Evolutionary conservation across 768 basidiomycete species (phyloP).

Genomic region (Mycena vulgaris): DNA sequence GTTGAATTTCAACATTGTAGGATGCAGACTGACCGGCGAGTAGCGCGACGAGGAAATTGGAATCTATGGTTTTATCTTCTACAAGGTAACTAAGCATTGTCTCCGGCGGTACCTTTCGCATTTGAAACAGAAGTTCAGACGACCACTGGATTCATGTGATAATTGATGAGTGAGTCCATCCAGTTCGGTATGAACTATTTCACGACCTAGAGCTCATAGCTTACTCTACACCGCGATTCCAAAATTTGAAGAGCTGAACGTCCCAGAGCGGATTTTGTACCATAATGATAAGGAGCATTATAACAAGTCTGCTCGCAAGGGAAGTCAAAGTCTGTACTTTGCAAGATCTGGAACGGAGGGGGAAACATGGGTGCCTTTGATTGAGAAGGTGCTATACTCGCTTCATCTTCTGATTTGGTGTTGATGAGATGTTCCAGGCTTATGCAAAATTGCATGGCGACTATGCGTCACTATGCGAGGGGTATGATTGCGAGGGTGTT

Average conservation of each 20-base stretch:
- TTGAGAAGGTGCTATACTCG: conserved; percentile 71
- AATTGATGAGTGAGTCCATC: conserved; percentile 64
- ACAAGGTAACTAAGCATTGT: conserved; percentile 56
- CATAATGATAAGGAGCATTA: conserved; percentile 66
- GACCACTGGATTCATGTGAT: conserved; percentile 64
- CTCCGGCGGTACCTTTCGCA: too few species aligned
- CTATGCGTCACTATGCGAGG: conserved; percentile 60
- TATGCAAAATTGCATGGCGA: conserved; percentile 46
- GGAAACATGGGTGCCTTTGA: conserved; percentile 71
- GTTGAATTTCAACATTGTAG: conserved; percentile 28
- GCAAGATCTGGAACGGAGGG: conserved; percentile 62
- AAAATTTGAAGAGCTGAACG: conserved; percentile 65
- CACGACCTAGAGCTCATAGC: conserved; percentile 43
- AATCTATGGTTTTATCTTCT: conserved; percentile 73
- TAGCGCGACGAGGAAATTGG: conserved; percentile 67
- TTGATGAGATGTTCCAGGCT: conserved; percentile 9
- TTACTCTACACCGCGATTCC: conserved; percentile 65
- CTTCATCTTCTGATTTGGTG: conserved; percentile 52
- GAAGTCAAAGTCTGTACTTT: conserved; percentile 64
- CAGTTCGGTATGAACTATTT: background rate
- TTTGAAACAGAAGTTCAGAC: conserved; percentile 9
- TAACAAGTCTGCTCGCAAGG: conserved; percentile 60
- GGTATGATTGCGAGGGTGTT: conserved; percentile 62
- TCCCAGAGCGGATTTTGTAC: conserved; percentile 59
- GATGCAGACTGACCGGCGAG: background rate